Evolutionary conservation across 805 yeast species (phyloP), one percentile per base, ranked within the genome.

Genomic region (Metschnikowia henanensis): DNA sequence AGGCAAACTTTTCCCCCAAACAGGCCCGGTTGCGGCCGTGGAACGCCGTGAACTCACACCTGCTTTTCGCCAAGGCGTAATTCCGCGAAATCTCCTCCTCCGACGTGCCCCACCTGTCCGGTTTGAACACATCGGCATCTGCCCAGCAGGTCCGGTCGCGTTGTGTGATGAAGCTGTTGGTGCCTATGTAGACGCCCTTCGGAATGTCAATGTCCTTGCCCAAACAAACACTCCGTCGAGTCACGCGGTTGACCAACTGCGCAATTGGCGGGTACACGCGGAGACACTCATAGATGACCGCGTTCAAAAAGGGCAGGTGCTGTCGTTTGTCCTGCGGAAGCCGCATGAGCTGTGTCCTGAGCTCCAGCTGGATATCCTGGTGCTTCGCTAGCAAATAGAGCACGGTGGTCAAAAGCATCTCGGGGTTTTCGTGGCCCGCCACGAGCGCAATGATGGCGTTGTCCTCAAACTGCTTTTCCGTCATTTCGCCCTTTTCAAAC

Each of bases 371-470:
- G 7, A 66, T 43, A 0, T 50, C 39, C 1, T 59, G 61, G 49
- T 71, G 39, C 45, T 78, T 79, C 1, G 76, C 77, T 20, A 80
- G 51, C 13, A 76, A 49, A 43, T 71, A 79, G 2, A 80, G 49
- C 7, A 74, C 52, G 0, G 81, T 75, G 0, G 76, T 68, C 47
- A 79, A 52, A 8, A 79, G 58, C 19, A 80, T 54, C 46, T 78
- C 80, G 0, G 85, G 85, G 47, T 80, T 80, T 51, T 80, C 85
- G 57, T 80, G 85, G 0, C 84, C 85, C 0, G 85, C 85, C 35
- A 80, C 76, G 53, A 80, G 58, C 3, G 78, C 63, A 15, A 80
- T 79, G 7, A 78, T 73, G 16, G 77, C 65, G 57, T 80, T 80
- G 53, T 80, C 84, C 2, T 66, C 58, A 41, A 78, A 67, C 50